Evolutionary conservation across 495 filamentous ascomycete species (phyloP), one percentile per base, ranked within the genome.

Genomic region (Aspergillus haitiensis): DNA sequence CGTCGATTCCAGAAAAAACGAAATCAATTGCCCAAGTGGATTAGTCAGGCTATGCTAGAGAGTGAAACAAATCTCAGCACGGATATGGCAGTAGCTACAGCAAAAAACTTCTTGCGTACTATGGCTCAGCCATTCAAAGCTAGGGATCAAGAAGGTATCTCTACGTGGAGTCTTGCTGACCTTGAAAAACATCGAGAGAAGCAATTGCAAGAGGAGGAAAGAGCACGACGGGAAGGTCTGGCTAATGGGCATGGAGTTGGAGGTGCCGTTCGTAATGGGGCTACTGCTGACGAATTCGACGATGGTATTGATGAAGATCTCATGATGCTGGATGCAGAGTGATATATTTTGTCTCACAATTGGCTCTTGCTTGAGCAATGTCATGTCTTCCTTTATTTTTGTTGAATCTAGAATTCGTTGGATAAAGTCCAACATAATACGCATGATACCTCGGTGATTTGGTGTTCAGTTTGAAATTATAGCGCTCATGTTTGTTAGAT

Each of bases 21-120:
- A 32, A 79, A 67, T 11, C 95, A 99, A 74, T 80, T 99, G 51
- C 95, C 95, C 1, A 96, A 96, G 70, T 99, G 95, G 95, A 99
- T 99, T 71, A 89, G 88, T 64, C 89, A 94, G 67, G 92, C 89
- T 0, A 77, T 99, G 67, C 70, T 88, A 16, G 92, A 96, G 15
- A 85, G 84, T 46, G 91, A 97, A 62, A 85, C 86, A 3, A 93
- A 93, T 61, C 79, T 99, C 61, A 93, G 89, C 61, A 97, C 93
- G 0, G 95, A 99, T 68, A 96, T 97, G 88, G 91, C 93, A 0
- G 87, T 92, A n/a, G 87, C 88, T 42, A 84, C 80, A 18, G 94
- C 93, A 10, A 91, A 93, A 76, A 88, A 89, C 42, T 99, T 98
- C 75, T 70, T 99, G 66, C 82, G 87, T 53, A 85, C 83, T 13